These are phyloP conservation scores for Aspergillus phoenicis DNA, from an alignment of 2,329 filamentous ascomycete species.

Conservation along the genomic window DNA sequence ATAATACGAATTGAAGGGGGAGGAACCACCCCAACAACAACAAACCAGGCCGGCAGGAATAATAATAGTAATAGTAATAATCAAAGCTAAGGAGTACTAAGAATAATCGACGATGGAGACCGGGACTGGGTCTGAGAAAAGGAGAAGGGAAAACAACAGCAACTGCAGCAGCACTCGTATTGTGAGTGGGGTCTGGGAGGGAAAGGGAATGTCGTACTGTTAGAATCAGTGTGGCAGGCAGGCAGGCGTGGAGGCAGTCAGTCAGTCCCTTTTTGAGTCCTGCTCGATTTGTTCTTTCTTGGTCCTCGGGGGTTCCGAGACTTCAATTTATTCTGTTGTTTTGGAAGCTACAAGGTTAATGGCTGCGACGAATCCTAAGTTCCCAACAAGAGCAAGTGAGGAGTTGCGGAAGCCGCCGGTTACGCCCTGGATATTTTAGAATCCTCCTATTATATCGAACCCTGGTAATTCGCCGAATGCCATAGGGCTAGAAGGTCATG, in stretches of 20 bases:
- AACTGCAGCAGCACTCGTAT: slow-evolving; percentile 2
- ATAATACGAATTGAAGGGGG: background rate
- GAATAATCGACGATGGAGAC: background rate
- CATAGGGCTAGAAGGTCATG: background rate
- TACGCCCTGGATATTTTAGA: background rate
- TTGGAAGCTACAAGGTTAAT: too few relatives aligned
- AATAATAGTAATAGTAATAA: background rate
- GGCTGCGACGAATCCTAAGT: background rate
- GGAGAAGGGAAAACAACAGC: background rate
- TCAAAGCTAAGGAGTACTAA: background rate
- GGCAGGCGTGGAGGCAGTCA: background rate
- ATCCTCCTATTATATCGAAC: background rate
- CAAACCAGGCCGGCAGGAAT: background rate
- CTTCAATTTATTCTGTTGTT: too few relatives aligned
- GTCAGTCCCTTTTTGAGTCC: background rate
- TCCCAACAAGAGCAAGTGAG: background rate
- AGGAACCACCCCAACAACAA: background rate
- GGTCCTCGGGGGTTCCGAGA: background rate
- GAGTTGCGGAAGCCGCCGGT: slow-evolving; percentile 1
- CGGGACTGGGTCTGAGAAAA: background rate
- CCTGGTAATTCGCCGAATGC: background rate
- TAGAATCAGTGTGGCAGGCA: background rate
- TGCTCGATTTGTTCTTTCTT: background rate
- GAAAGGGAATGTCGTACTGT: background rate
- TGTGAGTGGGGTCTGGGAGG: background rate